Percentiles rank a stretch among this genome's conserved stretches.
These are phyloP conservation scores for Paraglomus brasilianum DNA, from an alignment of 192 early-diverging fungal species.

Conservation along the genomic window DNA sequence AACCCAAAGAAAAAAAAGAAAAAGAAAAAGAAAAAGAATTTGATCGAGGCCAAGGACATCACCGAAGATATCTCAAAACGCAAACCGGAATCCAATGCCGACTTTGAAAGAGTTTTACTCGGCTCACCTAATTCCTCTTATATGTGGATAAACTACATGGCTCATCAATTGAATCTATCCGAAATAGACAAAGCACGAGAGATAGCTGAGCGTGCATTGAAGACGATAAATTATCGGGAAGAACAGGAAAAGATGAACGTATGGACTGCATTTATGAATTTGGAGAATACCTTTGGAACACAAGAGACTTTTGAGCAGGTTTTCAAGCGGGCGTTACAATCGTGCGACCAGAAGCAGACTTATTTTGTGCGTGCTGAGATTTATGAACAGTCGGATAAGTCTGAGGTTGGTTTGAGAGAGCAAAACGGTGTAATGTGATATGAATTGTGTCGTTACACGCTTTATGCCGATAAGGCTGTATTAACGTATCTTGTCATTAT, in stretches of 20 bases:
- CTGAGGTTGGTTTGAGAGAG: slow-evolving; percentile 49
- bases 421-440: neutral
- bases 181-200: slow-evolving; percentile 91
- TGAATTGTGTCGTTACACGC: neutral
- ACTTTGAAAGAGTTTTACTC: slow-evolving; percentile 91
- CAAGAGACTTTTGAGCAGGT: slow-evolving; percentile 73
- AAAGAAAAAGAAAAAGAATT: slow-evolving; percentile 60
- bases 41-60: slow-evolving; percentile 61
- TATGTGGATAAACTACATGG: slow-evolving; percentile 99
- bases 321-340: slow-evolving; percentile 82
- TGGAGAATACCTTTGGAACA: slow-evolving; percentile 94
- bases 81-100: slow-evolving; percentile 74
- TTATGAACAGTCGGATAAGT: slow-evolving; percentile 84
- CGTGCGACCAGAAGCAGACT: slow-evolving; percentile 87
- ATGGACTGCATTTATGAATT: slow-evolving; percentile 94
- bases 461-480: slow-evolving; percentile 1
- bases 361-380: slow-evolving; percentile 87
- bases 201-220: slow-evolving; percentile 92
- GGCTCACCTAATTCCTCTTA: slow-evolving; percentile 95
- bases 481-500: neutral
- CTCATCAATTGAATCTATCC: slow-evolving; percentile 92
- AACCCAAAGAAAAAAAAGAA: slow-evolving; percentile 34
- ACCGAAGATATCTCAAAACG: slow-evolving; percentile 65
- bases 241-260: slow-evolving; percentile 97
- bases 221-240: slow-evolving; percentile 87